phyloP scores from a whole-genome alignment of 1,139 yeast species.

The Kurtzmaniella quercitrusa region DNA sequence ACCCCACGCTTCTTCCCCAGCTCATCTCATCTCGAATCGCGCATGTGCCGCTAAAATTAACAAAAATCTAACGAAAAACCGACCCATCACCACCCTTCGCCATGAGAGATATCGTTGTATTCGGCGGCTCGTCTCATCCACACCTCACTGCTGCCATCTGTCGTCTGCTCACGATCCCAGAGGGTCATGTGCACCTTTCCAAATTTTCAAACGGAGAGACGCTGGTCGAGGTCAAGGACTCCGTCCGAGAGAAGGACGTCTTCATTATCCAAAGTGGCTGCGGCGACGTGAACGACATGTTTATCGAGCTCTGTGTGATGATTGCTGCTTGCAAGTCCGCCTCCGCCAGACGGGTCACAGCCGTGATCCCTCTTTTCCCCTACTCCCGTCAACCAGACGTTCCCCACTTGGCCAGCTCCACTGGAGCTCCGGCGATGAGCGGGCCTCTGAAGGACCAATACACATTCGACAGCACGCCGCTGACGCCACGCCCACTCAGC shows the following conservation, averaged over 20 bases:
- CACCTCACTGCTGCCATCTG: conserved; percentile 60
- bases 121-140: conserved; percentile 77
- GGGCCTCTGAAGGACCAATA: conserved; percentile 36
- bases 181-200: conserved; percentile 50
- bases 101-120: conserved; percentile 77
- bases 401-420: conserved; percentile 74
- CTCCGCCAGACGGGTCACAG: conserved; percentile 89
- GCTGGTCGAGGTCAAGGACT: conserved; percentile 74
- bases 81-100: too few species aligned
- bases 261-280: conserved; percentile 79
- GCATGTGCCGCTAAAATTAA: too few species aligned
- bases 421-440: conserved; percentile 41
- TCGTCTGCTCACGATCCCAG: conserved; percentile 55
- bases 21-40: background rate
- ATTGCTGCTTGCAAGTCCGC: conserved; percentile 95
- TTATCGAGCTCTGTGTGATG: conserved; percentile 82
- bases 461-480: conserved; percentile 62
- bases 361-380: conserved; percentile 91
- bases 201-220: conserved; percentile 86
- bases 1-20: too few species aligned
- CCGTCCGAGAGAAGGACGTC: conserved; percentile 92
- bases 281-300: conserved; percentile 87
- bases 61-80: too few species aligned
- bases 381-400: conserved; percentile 95
- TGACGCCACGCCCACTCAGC: conserved; percentile 48